A percentile compares a stretch with the other conserved stretches of the same genome.
Conservation (phyloP, 495 filamentous ascomycete species). For the Aspergillus bridgeri region DNA sequence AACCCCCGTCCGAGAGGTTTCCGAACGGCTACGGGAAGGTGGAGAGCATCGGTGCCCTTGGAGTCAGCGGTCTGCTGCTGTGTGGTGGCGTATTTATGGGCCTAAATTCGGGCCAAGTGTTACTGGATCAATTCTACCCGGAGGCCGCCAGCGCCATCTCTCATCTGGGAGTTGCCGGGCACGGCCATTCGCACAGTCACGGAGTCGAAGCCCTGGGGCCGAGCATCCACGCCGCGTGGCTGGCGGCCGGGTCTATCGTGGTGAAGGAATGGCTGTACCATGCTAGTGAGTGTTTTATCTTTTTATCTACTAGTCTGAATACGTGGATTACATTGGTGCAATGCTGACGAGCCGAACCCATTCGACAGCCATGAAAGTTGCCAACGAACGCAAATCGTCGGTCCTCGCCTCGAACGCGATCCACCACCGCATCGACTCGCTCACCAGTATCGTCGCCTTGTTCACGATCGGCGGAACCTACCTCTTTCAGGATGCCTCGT, state of each 20-base stretch:
- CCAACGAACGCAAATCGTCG: constrained; percentile 88
- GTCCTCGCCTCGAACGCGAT: constrained; percentile 96
- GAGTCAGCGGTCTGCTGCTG: constrained; percentile 85
- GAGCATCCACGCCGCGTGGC: constrained; percentile 89
- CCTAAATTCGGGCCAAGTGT: constrained; percentile 65
- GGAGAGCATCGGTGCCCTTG: constrained; percentile 90
- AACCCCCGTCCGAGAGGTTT: constrained; percentile 75
- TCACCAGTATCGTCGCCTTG: constrained; percentile 90
- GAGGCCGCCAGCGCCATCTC: constrained; percentile 62
- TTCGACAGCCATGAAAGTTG: constrained; percentile 84
- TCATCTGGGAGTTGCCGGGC: constrained; percentile 49
- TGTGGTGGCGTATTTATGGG: constrained; percentile 90
- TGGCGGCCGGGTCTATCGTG: constrained; percentile 85
- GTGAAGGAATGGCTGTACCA: constrained; percentile 97
- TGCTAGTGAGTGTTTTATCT: constrained; percentile 65
- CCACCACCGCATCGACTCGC: constrained; percentile 92
- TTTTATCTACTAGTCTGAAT: background rate
- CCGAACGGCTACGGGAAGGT: constrained; percentile 93
- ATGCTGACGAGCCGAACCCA: constrained; percentile 14
- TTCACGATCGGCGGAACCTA: constrained; percentile 86
- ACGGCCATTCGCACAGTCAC: constrained; percentile 61
- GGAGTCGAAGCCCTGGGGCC: constrained; percentile 60
- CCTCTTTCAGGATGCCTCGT: constrained; percentile 73
- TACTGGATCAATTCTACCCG: constrained; percentile 78
- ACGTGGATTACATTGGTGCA: background rate